Percentiles rank a stretch among this genome's conserved stretches.
These are phyloP conservation scores for Paramecium biaurelia DNA, from an alignment of 73 alveolate genomes.

Conservation along the genomic window DNA sequence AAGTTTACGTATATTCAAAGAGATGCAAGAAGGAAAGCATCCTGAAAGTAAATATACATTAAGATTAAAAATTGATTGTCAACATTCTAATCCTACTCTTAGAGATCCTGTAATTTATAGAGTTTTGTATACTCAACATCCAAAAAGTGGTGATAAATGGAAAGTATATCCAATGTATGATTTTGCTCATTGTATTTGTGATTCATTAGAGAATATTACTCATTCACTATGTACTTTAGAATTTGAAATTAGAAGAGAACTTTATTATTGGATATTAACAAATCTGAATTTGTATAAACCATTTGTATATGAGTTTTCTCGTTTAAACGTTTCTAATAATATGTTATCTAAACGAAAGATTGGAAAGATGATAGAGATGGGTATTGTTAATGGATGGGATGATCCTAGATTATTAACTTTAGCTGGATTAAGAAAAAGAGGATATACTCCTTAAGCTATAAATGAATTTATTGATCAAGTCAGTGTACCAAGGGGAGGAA, in stretches of 20 bases:
- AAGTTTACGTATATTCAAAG: constrained; percentile 87
- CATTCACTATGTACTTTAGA: constrained; percentile 98
- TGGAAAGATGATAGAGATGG: constrained; percentile 80
- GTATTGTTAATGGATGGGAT: constrained; percentile 95
- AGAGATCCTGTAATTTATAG: constrained; percentile 98
- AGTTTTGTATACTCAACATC: constrained; percentile 93
- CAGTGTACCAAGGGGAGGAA: constrained; percentile 96
- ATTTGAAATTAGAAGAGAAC: constrained; percentile 98
- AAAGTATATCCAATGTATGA: constrained; percentile 98
- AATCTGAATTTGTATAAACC: constrained; percentile 97
- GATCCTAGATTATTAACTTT: constrained; percentile 97
- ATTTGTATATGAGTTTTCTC: constrained; percentile 96
- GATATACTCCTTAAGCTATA: constrained; percentile 94
- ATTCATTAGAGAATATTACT: constrained; percentile 95
- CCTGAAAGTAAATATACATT: constrained; percentile 95
- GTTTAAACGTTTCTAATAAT: constrained; percentile 94
- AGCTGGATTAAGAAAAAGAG: constrained; percentile 95
- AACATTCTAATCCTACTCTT: constrained; percentile 93
- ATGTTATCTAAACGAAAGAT: constrained; percentile 94
- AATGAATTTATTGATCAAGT: constrained; percentile 94
- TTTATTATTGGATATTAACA: constrained; percentile 98
- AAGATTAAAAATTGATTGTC: constrained; percentile 95
- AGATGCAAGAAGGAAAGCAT: constrained; percentile 94
- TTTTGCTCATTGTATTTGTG: constrained; percentile 96
- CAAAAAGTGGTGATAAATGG: constrained; percentile 98